A percentile compares a stretch with the other conserved stretches of the same genome.
These are phyloP conservation scores for Oryza glumipatula DNA, from an alignment of 176 grass and related monocot species.

Conservation along the genomic window DNA sequence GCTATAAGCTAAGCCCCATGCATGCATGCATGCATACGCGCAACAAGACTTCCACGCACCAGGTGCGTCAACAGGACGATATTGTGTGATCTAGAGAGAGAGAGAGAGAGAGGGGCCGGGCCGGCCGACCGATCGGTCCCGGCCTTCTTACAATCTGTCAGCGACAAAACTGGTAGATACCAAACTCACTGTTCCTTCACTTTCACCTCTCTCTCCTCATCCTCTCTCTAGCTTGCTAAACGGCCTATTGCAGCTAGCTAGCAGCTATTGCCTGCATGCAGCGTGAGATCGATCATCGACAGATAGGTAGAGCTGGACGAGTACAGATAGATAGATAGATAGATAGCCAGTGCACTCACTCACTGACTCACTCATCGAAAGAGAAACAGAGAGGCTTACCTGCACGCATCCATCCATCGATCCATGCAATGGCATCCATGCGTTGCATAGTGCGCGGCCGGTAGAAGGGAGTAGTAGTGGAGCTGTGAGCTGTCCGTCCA, in stretches of 20 bases:
- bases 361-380: too few relatives aligned
- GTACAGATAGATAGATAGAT: not conserved
- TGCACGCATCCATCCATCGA: not conserved
- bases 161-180: slow-evolving; percentile 57
- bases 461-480: slow-evolving; percentile 16
- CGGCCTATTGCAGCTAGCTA: not conserved
- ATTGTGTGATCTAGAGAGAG: not conserved
- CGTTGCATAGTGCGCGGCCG: not conserved
- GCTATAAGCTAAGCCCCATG: not conserved
- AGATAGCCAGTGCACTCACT: not conserved
- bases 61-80: slow-evolving; percentile 42
- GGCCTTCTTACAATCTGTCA: slow-evolving; percentile 28
- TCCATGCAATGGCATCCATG: not conserved
- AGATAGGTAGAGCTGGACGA: not conserved
- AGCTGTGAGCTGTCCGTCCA: slow-evolving; percentile 33
- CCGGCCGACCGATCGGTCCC: slow-evolving; percentile 19
- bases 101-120: not conserved
- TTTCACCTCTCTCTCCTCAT: slow-evolving; percentile 10
- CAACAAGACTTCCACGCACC: slow-evolving; percentile 46
- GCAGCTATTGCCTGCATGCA: too few relatives aligned
- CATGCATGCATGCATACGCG: not conserved
- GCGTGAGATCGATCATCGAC: not conserved
- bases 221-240: not conserved
- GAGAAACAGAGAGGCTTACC: not conserved
- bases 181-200: slow-evolving; percentile 41